phyloP scores from a whole-genome alignment of 2,329 filamentous ascomycete species.

The Xylariaceae sp. region DNA sequence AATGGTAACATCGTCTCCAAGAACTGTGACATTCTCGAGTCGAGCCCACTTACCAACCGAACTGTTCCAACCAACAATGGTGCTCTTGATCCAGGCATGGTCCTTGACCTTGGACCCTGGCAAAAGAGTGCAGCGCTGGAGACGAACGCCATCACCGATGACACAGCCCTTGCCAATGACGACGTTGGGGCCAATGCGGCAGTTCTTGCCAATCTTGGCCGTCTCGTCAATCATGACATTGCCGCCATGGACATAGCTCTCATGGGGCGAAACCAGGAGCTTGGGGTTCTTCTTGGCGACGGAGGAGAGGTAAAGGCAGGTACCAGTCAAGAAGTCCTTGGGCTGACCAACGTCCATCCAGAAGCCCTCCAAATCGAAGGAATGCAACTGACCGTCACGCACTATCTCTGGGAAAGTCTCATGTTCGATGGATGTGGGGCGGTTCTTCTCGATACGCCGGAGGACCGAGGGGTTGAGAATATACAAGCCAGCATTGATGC shows the following conservation, averaged over 20 bases:
- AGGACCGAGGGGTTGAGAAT: conserved; percentile 92
- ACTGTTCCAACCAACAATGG: conserved; percentile 98
- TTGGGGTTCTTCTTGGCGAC: conserved; percentile 86
- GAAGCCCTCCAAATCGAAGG: conserved; percentile 93
- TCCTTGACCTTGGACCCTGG: conserved; percentile 93
- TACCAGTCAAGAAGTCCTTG: conserved; percentile 95
- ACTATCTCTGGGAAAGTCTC: conserved; percentile 96
- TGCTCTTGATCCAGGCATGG: conserved; percentile 97
- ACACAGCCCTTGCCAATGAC: conserved; percentile 91
- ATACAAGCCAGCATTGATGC: conserved; percentile 98
- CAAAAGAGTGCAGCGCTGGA: conserved; percentile 89
- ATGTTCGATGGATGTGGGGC: conserved; percentile 96
- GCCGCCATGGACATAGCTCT: conserved; percentile 82
- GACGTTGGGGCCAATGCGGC: conserved; percentile 95
- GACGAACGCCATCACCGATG: conserved; percentile 85
- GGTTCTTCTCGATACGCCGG: conserved; percentile 78
- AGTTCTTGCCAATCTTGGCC: conserved; percentile 97
- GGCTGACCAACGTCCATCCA: conserved; percentile 99
- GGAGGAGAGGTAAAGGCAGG: conserved; percentile 91
- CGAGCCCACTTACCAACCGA: conserved; percentile 92
- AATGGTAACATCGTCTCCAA: conserved; percentile 96
- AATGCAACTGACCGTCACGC: conserved; percentile 85
- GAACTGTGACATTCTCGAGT: conserved; percentile 94
- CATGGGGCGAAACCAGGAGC: conserved; percentile 65
- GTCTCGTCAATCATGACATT: conserved; percentile 94